A percentile compares a stretch with the other conserved stretches of the same genome.
Conservation (phyloP, 225 moss, liverwort and hornwort genomes). For the Antitrichia curtipendula region DNA sequence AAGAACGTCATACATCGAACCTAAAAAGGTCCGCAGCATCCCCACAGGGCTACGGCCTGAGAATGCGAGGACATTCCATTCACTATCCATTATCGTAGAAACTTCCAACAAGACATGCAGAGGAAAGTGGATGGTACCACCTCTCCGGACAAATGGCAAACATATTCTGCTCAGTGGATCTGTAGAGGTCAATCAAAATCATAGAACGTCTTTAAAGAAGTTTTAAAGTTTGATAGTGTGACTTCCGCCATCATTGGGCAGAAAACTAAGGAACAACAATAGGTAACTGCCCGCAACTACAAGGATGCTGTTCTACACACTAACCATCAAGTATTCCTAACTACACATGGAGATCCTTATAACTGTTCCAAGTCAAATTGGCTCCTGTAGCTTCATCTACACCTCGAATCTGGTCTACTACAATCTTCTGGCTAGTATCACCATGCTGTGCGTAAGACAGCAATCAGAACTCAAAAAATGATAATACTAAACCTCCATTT, state of each 20-base stretch:
- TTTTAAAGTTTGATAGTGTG: neutral
- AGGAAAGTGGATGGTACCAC: neutral
- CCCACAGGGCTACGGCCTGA: neutral
- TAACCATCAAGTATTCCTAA: slow-evolving; percentile 2
- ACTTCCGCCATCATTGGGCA: slow-evolving; percentile 1
- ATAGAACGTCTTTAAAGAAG: slow-evolving; percentile 17
- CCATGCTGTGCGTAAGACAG: neutral
- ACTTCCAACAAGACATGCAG: too few species aligned
- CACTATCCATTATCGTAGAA: neutral
- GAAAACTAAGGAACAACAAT: slow-evolving; percentile 3
- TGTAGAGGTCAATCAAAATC: neutral
- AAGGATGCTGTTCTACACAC: neutral
- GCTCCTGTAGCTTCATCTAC: slow-evolving; percentile 4
- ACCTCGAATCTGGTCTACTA: neutral
- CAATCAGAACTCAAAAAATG: slow-evolving; percentile 22
- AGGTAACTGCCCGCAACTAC: neutral
- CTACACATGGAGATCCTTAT: slow-evolving; percentile 5
- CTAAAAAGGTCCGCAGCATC: neutral
- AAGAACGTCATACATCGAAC: too few species aligned
- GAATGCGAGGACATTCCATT: neutral
- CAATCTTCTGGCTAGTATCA: neutral
- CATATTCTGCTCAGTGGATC: neutral
- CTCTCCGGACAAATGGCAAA: neutral
- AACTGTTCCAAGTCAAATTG: slow-evolving; percentile 1
- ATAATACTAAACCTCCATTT: slow-evolving; percentile 10